Base-by-base conservation (phyloP, 176 grass and related monocot species). In the Aegilops speltoides region DNA sequence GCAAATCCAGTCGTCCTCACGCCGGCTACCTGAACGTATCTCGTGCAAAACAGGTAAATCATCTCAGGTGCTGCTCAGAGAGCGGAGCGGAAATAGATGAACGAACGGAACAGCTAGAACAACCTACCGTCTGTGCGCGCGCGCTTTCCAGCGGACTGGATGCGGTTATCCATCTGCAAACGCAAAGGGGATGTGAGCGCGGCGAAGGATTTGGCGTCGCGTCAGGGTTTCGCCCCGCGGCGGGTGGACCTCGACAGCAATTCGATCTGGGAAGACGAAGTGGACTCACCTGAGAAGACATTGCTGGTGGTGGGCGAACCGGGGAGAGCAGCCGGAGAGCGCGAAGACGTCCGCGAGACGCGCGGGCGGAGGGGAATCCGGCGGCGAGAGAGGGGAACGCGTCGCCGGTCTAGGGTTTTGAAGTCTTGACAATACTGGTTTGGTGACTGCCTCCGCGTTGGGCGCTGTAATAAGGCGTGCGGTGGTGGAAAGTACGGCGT, bases 1-100 rank as follows among this genome's bases (percentile, higher is more conserved):
- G 83, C 95, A 97, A 20, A 87, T 88, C 95, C 95, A 97, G 59
- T 97, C 95, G 86, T 97, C 95, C 72, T 97, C 95, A 12, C 95
- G 87, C 8, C 90, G 77, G 4, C 92, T 87, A 68, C 95, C 95
- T 97, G 78, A 7, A 52, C 29, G 36, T 25, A 1, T 23, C 26
- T 73, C 54, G 33, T n/a, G 64, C 70, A 76, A 68, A 43, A 17
- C 20, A 40, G 26, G 36, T 45, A 29, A 80, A 90, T 64, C 68
- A 17, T 33, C 52, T 83, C 34, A 82, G 68, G 70, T 33, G 22
- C 46, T 16, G 64, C 62, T 68, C 25, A 41, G 3, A 25, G 3
- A 85, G 26, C 2, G 4, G 8, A 28, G 41, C 2, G 56, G 41
- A 16, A 29, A 72, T 6, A 48, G 16, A 52, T 76, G 14, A 45